phyloP scores from a whole-genome alignment of 2,329 filamentous ascomycete species.

The Pyrenochaeta sp. region DNA sequence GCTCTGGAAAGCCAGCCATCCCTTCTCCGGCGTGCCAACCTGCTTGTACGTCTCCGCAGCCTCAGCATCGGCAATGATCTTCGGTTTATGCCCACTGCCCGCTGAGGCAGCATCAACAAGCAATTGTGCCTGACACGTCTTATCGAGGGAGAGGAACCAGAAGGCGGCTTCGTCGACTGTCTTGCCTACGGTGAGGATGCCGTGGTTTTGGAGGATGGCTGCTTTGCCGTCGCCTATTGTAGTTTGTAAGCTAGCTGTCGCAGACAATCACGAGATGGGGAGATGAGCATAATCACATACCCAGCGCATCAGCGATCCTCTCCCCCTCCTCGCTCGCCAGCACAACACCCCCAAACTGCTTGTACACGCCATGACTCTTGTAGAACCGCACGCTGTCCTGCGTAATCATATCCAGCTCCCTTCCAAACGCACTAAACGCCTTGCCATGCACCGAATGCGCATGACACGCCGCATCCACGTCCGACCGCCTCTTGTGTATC shows the following conservation, averaged over 20 bases:
- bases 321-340: conserved; percentile 54
- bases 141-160: conserved; percentile 56
- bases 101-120: conserved; percentile 51
- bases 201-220: conserved; percentile 50
- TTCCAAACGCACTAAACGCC: conserved; percentile 56
- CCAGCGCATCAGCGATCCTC: conserved; percentile 51
- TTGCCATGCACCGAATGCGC: conserved; percentile 57
- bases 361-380: conserved; percentile 51
- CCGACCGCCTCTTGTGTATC: conserved; percentile 46
- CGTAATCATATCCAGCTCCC: conserved; percentile 57
- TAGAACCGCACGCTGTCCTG: conserved; percentile 56
- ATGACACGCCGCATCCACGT: conserved; percentile 54
- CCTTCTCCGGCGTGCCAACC: conserved; percentile 59
- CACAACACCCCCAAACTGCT: conserved; percentile 52
- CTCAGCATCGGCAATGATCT: conserved; percentile 51
- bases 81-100: conserved; percentile 50
- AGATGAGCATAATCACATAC: too few species aligned
- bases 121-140: conserved; percentile 56
- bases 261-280: background rate
- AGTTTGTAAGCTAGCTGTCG: background rate
- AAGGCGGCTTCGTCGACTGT: conserved; percentile 56
- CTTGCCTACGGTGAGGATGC: conserved; percentile 47
- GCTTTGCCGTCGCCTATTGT: conserved; percentile 40
- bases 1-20: conserved; percentile 61
- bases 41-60: conserved; percentile 50